Percentiles rank a stretch among this genome's conserved stretches.
phyloP scores from a whole-genome alignment of 1,284 basidiomycete genomes.

The Heliocybe sulcata region DNA sequence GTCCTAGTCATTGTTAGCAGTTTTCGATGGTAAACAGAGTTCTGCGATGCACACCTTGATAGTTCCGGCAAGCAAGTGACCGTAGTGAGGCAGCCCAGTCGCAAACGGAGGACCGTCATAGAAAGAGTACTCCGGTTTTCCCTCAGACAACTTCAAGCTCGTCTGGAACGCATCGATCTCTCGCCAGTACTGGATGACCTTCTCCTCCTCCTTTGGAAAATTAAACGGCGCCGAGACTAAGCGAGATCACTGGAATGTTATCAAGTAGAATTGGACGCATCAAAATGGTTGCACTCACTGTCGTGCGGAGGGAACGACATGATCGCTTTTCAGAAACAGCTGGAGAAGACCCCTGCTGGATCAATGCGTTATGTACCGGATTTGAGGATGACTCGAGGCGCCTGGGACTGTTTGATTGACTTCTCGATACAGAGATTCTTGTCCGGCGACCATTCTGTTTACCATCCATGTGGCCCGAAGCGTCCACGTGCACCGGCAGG shows the following conservation, averaged over 20 bases:
- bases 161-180: slow-evolving; percentile 98
- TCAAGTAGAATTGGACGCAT: slow-evolving; percentile 1
- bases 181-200: slow-evolving; percentile 89
- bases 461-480: too few species aligned
- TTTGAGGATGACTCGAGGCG: not conserved
- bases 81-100: slow-evolving; percentile 96
- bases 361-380: not conserved
- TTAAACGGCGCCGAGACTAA: slow-evolving; percentile 72
- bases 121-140: slow-evolving; percentile 86
- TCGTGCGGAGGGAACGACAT: slow-evolving; percentile 73
- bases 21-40: not conserved
- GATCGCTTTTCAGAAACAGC: slow-evolving; percentile 7
- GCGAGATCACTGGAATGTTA: slow-evolving; percentile 5
- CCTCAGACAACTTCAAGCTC: slow-evolving; percentile 87
- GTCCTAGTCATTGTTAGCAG: slow-evolving; percentile 46
- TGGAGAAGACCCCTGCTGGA: not conserved
- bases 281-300: slow-evolving; percentile 37
- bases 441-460: too few species aligned
- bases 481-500: too few species aligned
- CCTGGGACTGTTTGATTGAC: too few species aligned
- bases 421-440: too few species aligned
- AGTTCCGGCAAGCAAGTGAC: slow-evolving; percentile 86
- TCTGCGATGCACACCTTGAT: slow-evolving; percentile 70
- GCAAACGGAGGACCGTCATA: slow-evolving; percentile 99
- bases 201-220: slow-evolving; percentile 91